Percentiles rank a stretch among this genome's conserved stretches.
These are phyloP conservation scores for Alloteropsis angusta DNA, from an alignment of 202 grass and related monocot species.

Conservation along the genomic window DNA sequence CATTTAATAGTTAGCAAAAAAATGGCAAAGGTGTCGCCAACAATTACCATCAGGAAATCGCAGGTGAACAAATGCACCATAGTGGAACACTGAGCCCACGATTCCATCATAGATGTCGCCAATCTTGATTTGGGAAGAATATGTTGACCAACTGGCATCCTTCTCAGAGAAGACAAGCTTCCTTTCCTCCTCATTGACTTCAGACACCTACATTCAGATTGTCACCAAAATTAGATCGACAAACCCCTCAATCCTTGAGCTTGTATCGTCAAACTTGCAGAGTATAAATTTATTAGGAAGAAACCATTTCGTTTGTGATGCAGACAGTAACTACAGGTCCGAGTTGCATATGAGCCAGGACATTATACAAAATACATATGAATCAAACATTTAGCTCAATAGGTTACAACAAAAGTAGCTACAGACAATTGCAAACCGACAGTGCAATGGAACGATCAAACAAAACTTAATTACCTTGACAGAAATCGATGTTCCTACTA, in stretches of 20 bases:
- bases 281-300: not conserved
- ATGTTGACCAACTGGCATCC: constrained; percentile 54
- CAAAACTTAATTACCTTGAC: constrained; percentile 56
- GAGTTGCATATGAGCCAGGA: not conserved
- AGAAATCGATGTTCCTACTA: constrained; percentile 69
- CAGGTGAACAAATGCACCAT: constrained; percentile 87
- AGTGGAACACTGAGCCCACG: constrained; percentile 63
- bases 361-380: not conserved
- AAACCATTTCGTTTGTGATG: not conserved
- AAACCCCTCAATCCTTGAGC: not conserved
- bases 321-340: not conserved
- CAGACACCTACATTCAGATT: constrained; percentile 40
- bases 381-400: not conserved
- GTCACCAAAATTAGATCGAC: not conserved
- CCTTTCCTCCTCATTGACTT: constrained; percentile 63
- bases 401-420: not conserved
- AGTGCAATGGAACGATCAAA: not conserved
- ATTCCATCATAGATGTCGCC: constrained; percentile 52
- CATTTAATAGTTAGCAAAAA: not conserved
- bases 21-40: not conserved
- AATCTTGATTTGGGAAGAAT: constrained; percentile 52
- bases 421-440: not conserved
- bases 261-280: not conserved
- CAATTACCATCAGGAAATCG: constrained; percentile 72
- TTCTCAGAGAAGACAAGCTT: constrained; percentile 85